A percentile compares a stretch with the other conserved stretches of the same genome.
phyloP scores from a whole-genome alignment of 805 yeast genomes.

The Starmerella bacillaris region DNA sequence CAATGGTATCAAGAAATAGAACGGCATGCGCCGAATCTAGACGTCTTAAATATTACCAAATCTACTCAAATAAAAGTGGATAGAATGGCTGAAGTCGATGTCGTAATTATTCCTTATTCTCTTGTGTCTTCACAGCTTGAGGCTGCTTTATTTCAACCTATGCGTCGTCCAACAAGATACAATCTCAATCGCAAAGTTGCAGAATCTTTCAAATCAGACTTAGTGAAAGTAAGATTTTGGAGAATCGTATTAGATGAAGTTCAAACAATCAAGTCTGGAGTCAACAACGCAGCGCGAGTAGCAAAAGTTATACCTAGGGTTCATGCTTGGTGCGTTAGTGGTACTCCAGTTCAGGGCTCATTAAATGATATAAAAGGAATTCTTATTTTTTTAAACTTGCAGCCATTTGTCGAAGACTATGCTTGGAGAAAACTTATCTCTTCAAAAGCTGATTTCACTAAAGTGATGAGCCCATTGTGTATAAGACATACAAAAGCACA shows the following conservation, averaged over 20 bases:
- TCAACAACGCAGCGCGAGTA: slow-evolving; percentile 61
- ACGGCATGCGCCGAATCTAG: slow-evolving; percentile 41
- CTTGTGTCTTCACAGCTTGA: slow-evolving; percentile 60
- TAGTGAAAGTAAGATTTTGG: slow-evolving; percentile 72
- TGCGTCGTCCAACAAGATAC: slow-evolving; percentile 24
- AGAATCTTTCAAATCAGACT: slow-evolving; percentile 35
- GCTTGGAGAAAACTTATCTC: slow-evolving; percentile 28
- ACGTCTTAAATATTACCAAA: slow-evolving; percentile 30
- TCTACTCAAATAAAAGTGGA: slow-evolving; percentile 28
- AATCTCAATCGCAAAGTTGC: slow-evolving; percentile 9
- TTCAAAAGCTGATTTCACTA: slow-evolving; percentile 28
- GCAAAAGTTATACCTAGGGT: slow-evolving; percentile 63
- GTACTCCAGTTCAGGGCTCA: slow-evolving; percentile 66
- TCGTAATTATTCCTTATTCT: slow-evolving; percentile 63
- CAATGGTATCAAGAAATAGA: slow-evolving; percentile 75
- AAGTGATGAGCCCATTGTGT: slow-evolving; percentile 38
- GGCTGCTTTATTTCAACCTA: slow-evolving; percentile 54
- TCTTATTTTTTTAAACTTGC: slow-evolving; percentile 43
- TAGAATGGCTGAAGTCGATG: slow-evolving; percentile 44
- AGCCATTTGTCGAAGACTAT: slow-evolving; percentile 40
- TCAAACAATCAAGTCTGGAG: slow-evolving; percentile 67
- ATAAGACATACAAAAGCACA: slow-evolving; percentile 70
- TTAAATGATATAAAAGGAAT: slow-evolving; percentile 54
- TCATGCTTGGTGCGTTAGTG: slow-evolving; percentile 95
- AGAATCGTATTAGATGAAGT: slow-evolving; percentile 84